Conservation (phyloP, 2,329 filamentous ascomycete species). For the Arthrobotrys entomopaga region DNA sequence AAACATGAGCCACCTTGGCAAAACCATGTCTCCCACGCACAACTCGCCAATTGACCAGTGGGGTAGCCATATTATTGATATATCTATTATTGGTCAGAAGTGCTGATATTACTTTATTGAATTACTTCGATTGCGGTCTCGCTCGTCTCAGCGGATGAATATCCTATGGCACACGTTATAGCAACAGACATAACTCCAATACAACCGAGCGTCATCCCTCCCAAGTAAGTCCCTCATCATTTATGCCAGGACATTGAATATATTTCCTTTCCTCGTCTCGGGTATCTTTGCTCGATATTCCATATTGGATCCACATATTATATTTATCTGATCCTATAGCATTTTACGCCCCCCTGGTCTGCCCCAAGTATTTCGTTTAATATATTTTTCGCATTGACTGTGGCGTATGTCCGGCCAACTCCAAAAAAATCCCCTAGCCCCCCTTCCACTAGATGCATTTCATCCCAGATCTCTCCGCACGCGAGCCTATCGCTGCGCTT, state of each 20-base stretch:
- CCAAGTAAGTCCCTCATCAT: constrained; percentile 63
- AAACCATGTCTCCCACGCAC: constrained; percentile 20
- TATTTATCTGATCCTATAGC: neutral
- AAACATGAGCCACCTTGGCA: constrained; percentile 31
- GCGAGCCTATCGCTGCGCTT: constrained; percentile 41
- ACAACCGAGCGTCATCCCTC: constrained; percentile 64
- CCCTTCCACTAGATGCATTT: constrained; percentile 5
- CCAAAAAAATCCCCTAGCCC: constrained; percentile 34
- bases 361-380: too few relatives aligned
- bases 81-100: constrained; percentile 29
- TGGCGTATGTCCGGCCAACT: constrained; percentile 2
- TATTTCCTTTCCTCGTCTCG: constrained; percentile 27
- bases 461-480: constrained; percentile 34
- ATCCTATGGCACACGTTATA: constrained; percentile 55
- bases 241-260: constrained; percentile 13
- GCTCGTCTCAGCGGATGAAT: constrained; percentile 54
- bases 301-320: constrained; percentile 48
- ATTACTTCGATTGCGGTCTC: constrained; percentile 25
- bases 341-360: too few relatives aligned
- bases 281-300: constrained; percentile 44
- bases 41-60: constrained; percentile 13
- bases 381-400: too few relatives aligned
- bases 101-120: constrained; percentile 29
- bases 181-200: constrained; percentile 54
- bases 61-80: constrained; percentile 4